Base-by-base conservation (phyloP, 768 basidiomycete species). In the Paxillus ammoniavirescens region DNA sequence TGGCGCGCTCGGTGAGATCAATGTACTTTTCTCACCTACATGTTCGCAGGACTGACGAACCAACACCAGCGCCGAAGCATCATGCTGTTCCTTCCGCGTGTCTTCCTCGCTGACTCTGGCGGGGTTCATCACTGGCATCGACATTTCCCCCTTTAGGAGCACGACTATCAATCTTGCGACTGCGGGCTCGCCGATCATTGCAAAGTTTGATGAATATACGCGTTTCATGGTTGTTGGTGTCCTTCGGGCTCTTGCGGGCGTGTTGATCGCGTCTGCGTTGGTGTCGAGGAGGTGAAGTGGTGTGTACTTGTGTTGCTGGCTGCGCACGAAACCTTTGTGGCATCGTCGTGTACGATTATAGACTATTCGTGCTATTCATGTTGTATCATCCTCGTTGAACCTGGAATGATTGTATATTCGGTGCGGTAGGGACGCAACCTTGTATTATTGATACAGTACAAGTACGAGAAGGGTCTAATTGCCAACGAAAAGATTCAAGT, bases 31-130 rank as follows among this genome's bases (percentile, higher is more conserved):
- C 7, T 35, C 38, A 3, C 44, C 23, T 52, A 45, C 21, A 21
- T 21, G 3, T 7, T 52, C 14, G n/a, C 18, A 17, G 15, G 23
- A 59, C 40, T 18, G 40, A 62, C 30, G 9, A 17, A 26, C 42
- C 7, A 6, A 47, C 56, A 30, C 65, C 6, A 78, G 61, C 78
- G 84, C 18, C 70, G 68, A 21, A 83, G 82, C 53, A 71, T 91
- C 23, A 69, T 87, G 36, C 74, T 88, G 54, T 87, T 89, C 1
- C 77, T 91, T 12, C 89, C 90, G 1, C 72, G 89, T 17, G 87
- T 90, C 26, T 84, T 90, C 58, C 72, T 91, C 33, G 80, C 82
- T 0, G 91, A 90, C 65, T 81, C 86, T 2, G 56, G 75, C 83
- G 2, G 85, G 80, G 1, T 87, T 91, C 71, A 70, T 89, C 36